phyloP scores from a whole-genome alignment of 1,284 basidiomycete species.

The Ganoderma multipileum region DNA sequence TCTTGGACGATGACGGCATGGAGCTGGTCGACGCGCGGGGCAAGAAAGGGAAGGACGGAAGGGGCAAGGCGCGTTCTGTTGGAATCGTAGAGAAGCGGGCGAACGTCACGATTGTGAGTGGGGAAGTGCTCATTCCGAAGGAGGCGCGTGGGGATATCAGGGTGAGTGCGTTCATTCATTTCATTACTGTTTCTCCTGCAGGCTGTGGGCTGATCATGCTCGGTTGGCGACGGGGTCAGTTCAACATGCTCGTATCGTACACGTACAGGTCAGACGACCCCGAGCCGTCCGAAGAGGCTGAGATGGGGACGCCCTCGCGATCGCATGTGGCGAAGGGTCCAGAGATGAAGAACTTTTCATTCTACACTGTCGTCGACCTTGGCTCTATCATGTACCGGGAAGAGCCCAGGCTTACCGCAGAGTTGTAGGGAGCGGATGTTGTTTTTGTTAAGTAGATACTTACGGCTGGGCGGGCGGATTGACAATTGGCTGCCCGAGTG shows the following conservation, averaged over 20 bases:
- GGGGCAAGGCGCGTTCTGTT: conserved; percentile 67
- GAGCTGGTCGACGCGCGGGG: conserved; percentile 44
- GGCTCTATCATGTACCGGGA: conserved; percentile 72
- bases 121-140: conserved; percentile 81
- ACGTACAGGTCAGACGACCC: conserved; percentile 91
- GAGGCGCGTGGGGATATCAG: conserved; percentile 78
- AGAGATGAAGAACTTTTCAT: conserved; percentile 86
- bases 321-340: conserved; percentile 50
- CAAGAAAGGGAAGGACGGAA: conserved; percentile 50
- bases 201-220: conserved; percentile 10
- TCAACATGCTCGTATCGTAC: conserved; percentile 91
- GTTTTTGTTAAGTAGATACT: neutral
- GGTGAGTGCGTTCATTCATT: conserved; percentile 49
- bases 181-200: neutral
- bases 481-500: neutral
- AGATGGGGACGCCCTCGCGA: conserved; percentile 55
- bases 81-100: conserved; percentile 86
- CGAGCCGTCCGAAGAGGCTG: conserved; percentile 62
- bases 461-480: neutral
- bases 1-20: conserved; percentile 74
- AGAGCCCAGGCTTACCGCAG: conserved; percentile 41
- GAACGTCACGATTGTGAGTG: conserved; percentile 86
- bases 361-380: conserved; percentile 83
- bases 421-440: conserved; percentile 12
- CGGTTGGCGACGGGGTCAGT: conserved; percentile 54